These are phyloP conservation scores for Sporothrix globosa DNA, from an alignment of 2,329 filamentous ascomycete species.

Conservation along the genomic window DNA sequence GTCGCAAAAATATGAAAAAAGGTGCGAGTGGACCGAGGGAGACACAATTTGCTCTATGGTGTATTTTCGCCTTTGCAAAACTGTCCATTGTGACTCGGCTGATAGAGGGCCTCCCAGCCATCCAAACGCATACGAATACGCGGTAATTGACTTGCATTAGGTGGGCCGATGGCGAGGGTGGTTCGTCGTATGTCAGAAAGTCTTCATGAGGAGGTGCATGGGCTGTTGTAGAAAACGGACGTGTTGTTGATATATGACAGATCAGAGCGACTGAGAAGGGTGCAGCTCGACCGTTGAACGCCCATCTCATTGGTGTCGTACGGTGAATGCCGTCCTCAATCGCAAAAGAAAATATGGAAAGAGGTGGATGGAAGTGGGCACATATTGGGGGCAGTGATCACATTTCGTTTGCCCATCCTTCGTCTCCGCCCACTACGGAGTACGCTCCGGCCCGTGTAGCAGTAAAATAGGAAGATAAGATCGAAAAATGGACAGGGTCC, in stretches of 20 bases:
- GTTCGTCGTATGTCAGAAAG: not conserved
- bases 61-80: no score
- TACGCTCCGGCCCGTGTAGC: conserved; percentile 16
- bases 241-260: conserved; percentile 15
- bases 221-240: not conserved
- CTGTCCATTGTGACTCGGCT: conserved; percentile 13
- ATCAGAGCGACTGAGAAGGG: not conserved
- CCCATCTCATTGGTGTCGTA: not conserved
- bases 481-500: not conserved
- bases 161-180: not conserved
- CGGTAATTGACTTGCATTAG: not conserved
- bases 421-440: not conserved
- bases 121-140: conserved; percentile 7
- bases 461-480: not conserved
- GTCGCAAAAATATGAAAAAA: not conserved
- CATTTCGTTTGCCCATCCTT: not conserved
- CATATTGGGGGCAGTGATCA: not conserved
- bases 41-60: not conserved
- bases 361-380: not conserved
- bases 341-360: not conserved
- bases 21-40: conserved; percentile 5
- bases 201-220: not conserved
- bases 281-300: conserved; percentile 15
- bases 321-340: no score
- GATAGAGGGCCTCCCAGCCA: conserved; percentile 19